Percentiles rank a stretch among this genome's conserved stretches.
These are phyloP conservation scores for Carex scoparia DNA, from an alignment of 176 grass and related monocot species.

Conservation along the genomic window DNA sequence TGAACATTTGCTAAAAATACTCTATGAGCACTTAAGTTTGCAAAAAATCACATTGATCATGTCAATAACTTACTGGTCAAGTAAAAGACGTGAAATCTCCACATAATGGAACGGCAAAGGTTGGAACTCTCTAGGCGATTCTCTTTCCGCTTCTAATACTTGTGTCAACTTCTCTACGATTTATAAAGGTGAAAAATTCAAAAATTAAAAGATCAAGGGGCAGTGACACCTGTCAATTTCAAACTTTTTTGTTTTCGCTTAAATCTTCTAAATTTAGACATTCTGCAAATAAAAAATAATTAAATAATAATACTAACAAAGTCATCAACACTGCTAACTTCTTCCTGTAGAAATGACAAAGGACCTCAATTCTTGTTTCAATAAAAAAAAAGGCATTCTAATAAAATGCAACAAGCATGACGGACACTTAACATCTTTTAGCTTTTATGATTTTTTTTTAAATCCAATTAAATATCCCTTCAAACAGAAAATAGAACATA, in stretches of 20 bases:
- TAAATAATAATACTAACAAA: too few species aligned
- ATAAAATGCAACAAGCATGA: background rate
- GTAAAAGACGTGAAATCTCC: constrained; percentile 85
- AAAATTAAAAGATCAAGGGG: background rate
- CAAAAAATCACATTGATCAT: background rate
- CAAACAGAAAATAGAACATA: background rate
- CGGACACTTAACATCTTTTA: background rate
- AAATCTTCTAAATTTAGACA: background rate
- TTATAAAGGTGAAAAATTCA: constrained; percentile 5
- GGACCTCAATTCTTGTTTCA: background rate
- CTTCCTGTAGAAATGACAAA: too few species aligned
- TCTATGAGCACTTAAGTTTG: background rate
- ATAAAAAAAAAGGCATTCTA: background rate
- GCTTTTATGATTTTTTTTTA: background rate
- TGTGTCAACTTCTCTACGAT: constrained; percentile 77
- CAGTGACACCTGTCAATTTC: background rate
- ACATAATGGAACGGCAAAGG: constrained; percentile 93
- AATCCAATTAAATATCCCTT: background rate
- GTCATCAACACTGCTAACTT: too few species aligned
- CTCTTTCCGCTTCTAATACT: constrained; percentile 79
- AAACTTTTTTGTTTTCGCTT: background rate
- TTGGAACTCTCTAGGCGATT: constrained; percentile 89
- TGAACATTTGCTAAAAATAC: background rate
- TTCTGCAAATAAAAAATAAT: background rate
- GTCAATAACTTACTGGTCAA: constrained; percentile 62